Evolutionary conservation across 352 stramenopile species (phyloP), one percentile per base, ranked within the genome.

Genomic region (Pythium myriotylum): DNA sequence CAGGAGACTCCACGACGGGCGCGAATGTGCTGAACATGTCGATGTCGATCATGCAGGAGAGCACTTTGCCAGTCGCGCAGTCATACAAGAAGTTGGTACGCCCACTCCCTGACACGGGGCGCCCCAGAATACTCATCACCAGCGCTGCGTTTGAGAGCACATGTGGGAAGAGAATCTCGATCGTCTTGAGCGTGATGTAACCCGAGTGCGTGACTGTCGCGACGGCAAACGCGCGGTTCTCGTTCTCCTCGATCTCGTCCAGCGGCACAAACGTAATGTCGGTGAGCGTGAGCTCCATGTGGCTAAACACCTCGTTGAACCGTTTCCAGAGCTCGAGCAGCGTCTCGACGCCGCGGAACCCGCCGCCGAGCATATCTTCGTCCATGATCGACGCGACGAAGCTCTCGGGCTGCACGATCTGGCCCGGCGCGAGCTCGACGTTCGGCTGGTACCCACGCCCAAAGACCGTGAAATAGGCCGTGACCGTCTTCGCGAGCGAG

Each of bases 1-100:
- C 20, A 16, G 57, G 57, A 1, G 16, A 27, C 17, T 48, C 24
- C 10, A 65, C 57, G 27, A 65, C 41, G 2, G 2, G 19, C 1
- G 48, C 57, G 51, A 65, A 65, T 14, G 47, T 65, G 23, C 57
- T 47, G 46, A 65, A 23, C 57, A 65, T 65, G 40, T 65, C 57
- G 26, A 65, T 49, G 20, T 65, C 57, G 9, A 65, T 49, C 9
- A 53, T 24, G 26, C 47, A 39, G 7, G 49, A 53, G 2, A 65
- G 26, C 16, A 65, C 22, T 4, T 48, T 48, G 26, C 40, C 17
- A 4, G 57, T 40, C 13, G 14, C 14, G 29, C 33, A 58, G 57
- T 65, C 57, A 29, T 56, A 65, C 10, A 52, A 9, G 20, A 65
- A 65, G 17, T 54, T 47, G 17, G 47, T 51, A 4, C 37, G 47